A percentile compares a stretch with the other conserved stretches of the same genome.
Conservation (phyloP, 768 basidiomycete genomes). For the Hydnum rufescens region DNA sequence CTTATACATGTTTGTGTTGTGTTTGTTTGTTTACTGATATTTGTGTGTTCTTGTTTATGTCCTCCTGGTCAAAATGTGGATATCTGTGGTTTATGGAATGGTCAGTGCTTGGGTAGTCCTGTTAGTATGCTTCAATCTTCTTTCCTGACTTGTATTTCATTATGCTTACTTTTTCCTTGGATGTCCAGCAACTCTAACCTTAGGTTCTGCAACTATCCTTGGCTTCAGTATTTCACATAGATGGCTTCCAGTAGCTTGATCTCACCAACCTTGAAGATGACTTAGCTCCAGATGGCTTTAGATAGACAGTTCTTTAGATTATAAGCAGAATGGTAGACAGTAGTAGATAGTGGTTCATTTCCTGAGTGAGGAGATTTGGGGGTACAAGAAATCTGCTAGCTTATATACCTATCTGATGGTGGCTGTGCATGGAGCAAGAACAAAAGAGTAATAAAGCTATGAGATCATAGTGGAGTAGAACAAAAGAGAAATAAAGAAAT, state of each 20-base stretch:
- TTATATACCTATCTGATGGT: too few relatives aligned
- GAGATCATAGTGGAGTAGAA: too few relatives aligned
- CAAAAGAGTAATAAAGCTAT: too few relatives aligned
- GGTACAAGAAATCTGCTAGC: too few relatives aligned
- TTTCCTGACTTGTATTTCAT: slow-evolving; percentile 18
- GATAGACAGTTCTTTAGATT: slow-evolving; percentile 26
- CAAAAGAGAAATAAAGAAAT: too few relatives aligned
- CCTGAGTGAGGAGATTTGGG: too few relatives aligned
- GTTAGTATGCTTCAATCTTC: slow-evolving; percentile 6
- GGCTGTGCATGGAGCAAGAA: too few relatives aligned
- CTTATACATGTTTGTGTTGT: slow-evolving; percentile 14
- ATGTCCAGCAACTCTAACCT: slow-evolving; percentile 24
- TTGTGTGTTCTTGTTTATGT: slow-evolving; percentile 18
- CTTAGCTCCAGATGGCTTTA: slow-evolving; percentile 22
- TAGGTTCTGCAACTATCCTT: slow-evolving; percentile 17
- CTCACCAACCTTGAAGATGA: slow-evolving; percentile 27
- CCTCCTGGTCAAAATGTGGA: slow-evolving; percentile 18
- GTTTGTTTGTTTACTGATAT: slow-evolving; percentile 19
- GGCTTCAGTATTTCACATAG: slow-evolving; percentile 23
- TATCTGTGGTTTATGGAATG: slow-evolving; percentile 23
- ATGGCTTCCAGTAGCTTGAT: slow-evolving; percentile 25
- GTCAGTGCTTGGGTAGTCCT: slow-evolving; percentile 7
- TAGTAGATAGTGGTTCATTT: too few relatives aligned
- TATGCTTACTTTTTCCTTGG: slow-evolving; percentile 21
- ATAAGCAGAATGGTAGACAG: slow-evolving; percentile 27